Conservation (phyloP, 2,329 filamentous ascomycete genomes). For the Mycosphaerella sp. region DNA sequence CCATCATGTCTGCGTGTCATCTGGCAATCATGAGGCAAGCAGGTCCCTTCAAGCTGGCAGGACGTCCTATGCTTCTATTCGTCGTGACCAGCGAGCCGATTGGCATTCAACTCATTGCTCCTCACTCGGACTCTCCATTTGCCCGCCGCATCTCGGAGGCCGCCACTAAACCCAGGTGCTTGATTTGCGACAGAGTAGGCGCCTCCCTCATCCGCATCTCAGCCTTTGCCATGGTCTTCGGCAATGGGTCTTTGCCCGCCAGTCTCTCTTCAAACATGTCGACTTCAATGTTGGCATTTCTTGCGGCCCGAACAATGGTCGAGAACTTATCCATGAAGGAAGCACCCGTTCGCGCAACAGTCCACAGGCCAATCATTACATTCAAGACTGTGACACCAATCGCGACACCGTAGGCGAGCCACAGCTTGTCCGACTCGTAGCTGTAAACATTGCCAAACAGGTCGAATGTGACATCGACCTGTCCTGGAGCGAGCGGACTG, state of each 20-base stretch:
- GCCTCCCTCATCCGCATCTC: background rate
- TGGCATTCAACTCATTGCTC: no score
- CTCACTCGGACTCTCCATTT: background rate
- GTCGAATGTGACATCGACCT: conserved; percentile 4
- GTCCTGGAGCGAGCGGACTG: conserved; percentile 7
- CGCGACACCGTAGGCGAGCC: conserved; percentile 18
- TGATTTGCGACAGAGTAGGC: background rate
- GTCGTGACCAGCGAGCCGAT: no score
- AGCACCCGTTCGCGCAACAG: conserved; percentile 9
- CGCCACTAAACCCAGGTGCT: background rate
- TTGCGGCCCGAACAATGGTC: conserved; percentile 12
- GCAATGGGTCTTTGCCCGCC: conserved; percentile 13
- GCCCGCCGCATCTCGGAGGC: background rate
- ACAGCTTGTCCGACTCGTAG: conserved; percentile 15
- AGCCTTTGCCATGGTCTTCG: conserved; percentile 8
- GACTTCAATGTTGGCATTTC: conserved; percentile 8
- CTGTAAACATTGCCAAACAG: conserved; percentile 16
- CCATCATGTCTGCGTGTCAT: no score
- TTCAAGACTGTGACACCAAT: conserved; percentile 12
- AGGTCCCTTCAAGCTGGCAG: no score
- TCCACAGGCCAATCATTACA: conserved; percentile 10
- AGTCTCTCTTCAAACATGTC: conserved; percentile 5
- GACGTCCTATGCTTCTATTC: no score
- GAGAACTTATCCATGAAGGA: conserved; percentile 22
- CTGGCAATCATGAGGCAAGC: no score